Evolutionary conservation across 129 eudicot genomes (phyloP).

Genomic region (Pulicaria dysenterica): DNA sequence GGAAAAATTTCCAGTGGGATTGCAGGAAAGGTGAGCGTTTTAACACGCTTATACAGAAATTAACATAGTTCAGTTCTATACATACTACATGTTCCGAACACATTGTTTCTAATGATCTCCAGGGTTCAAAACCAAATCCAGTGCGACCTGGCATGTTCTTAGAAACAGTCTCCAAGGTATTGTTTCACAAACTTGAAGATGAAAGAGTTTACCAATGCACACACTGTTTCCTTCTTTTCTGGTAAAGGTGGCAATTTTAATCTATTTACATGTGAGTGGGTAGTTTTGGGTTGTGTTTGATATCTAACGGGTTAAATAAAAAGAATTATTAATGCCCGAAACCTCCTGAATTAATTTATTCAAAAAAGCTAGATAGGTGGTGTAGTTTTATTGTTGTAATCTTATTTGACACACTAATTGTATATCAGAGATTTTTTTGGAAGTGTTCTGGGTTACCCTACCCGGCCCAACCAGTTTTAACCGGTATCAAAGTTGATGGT

Average conservation of each 20-base stretch:
- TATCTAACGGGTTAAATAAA: background rate
- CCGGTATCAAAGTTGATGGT: too few relatives aligned
- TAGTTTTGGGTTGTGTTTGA: background rate
- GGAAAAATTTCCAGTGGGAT: conserved; percentile 48
- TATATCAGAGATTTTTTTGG: background rate
- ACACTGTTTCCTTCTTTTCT: background rate
- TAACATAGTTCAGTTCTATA: background rate
- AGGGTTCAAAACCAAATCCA: conserved; percentile 72
- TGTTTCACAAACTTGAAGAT: conserved; percentile 1
- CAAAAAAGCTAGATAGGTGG: background rate
- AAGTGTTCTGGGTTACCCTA: background rate
- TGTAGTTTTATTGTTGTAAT: conserved; percentile 1
- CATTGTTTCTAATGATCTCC: conserved; percentile 30
- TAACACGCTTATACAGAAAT: background rate
- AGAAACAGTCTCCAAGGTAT: conserved; percentile 96
- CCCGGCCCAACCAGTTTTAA: background rate
- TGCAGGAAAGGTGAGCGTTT: conserved; percentile 64
- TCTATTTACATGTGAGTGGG: background rate
- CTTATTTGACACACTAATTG: background rate
- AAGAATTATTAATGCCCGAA: background rate
- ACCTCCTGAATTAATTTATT: background rate
- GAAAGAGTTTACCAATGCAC: conserved; percentile 2
- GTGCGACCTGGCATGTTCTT: conserved; percentile 99
- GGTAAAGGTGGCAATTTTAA: background rate
- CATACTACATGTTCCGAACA: conserved; percentile 16